Conservation (phyloP, 805 yeast genomes). For the Hanseniaspora vineae region DNA sequence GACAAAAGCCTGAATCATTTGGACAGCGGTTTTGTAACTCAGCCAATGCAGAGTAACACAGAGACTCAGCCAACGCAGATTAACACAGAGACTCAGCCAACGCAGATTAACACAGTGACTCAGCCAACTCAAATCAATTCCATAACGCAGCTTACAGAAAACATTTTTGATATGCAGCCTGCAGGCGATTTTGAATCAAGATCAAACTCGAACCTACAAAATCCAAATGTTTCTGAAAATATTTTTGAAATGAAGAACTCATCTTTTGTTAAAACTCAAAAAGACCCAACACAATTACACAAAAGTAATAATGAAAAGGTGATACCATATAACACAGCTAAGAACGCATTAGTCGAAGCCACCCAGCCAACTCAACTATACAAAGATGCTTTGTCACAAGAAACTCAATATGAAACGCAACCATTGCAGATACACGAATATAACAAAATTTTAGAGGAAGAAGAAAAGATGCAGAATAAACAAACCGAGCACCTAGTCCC, state of each 20-base stretch:
- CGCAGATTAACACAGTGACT: background rate
- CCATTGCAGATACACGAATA: background rate
- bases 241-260: background rate
- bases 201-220: too few relatives aligned
- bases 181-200: too few relatives aligned
- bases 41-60: too few relatives aligned
- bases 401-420: background rate
- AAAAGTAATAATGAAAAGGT: background rate
- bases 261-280: background rate
- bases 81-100: background rate
- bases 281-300: background rate
- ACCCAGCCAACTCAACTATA: slow-evolving; percentile 1
- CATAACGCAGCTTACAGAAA: background rate
- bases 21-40: too few relatives aligned
- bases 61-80: slow-evolving; percentile 4
- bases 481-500: background rate
- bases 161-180: too few relatives aligned
- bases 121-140: slow-evolving; percentile 3
- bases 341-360: background rate
- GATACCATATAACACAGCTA: background rate
- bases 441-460: background rate
- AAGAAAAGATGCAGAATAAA: background rate
- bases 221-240: background rate
- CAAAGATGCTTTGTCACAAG: background rate
- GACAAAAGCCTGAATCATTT: too few relatives aligned